A percentile compares a stretch with the other conserved stretches of the same genome.
Evolutionary conservation across 306 rosid genomes (phyloP).

Genomic region (Prosopis cineraria): DNA sequence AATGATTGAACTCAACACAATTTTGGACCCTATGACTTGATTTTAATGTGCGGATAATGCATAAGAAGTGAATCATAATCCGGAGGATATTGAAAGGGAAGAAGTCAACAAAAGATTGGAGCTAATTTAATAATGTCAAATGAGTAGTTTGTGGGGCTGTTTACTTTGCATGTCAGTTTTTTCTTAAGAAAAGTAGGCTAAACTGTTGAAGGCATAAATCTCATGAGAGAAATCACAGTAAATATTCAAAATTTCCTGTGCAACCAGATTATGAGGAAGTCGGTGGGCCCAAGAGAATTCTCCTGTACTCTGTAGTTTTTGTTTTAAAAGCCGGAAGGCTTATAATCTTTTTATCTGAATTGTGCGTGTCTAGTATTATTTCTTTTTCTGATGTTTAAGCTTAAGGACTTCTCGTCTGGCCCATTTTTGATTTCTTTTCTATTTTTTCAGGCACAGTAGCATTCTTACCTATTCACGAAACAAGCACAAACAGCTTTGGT

Average conservation of each 20-base stretch:
- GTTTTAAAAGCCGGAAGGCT: constrained; percentile 1
- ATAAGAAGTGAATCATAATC: background rate
- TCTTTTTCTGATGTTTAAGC: constrained; percentile 9
- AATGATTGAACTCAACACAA: background rate
- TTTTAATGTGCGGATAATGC: no score
- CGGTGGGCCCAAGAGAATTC: background rate
- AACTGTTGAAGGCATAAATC: background rate
- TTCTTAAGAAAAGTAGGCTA: background rate
- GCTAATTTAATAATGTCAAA: background rate
- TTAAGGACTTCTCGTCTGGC: constrained; percentile 23
- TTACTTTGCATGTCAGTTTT: background rate
- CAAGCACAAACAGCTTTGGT: background rate
- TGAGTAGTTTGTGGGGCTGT: background rate
- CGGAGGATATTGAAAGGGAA: background rate
- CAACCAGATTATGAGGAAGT: constrained; percentile 2
- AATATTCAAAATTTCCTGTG: background rate
- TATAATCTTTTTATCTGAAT: background rate
- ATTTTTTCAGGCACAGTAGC: background rate
- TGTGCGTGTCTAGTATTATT: constrained; percentile 3
- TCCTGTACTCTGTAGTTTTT: background rate
- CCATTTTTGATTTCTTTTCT: background rate
- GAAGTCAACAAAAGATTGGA: background rate
- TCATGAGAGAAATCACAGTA: background rate
- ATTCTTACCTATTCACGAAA: background rate
- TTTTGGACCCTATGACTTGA: background rate